A percentile compares a stretch with the other conserved stretches of the same genome.
Evolutionary conservation across 768 basidiomycete genomes (phyloP).

Genomic region (Cantharellus anzutake): DNA sequence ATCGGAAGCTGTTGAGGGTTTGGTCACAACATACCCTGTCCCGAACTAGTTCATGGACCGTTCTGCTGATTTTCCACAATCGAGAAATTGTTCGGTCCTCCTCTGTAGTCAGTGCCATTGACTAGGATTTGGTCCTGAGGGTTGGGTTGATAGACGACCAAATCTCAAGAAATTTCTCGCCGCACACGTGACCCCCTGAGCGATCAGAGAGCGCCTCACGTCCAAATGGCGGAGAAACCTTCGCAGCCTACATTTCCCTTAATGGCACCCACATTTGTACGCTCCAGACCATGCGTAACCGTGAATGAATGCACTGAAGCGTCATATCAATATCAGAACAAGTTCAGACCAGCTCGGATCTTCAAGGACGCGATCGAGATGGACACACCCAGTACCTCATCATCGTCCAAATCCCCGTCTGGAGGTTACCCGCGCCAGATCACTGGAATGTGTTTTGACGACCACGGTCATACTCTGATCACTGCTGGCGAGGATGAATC

Average conservation of each 20-base stretch:
- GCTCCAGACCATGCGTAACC: neutral
- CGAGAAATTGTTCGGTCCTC: conserved; percentile 29
- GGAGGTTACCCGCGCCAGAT: conserved; percentile 40
- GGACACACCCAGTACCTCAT: conserved; percentile 22
- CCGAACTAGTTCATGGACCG: conserved; percentile 88
- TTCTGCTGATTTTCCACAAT: conserved; percentile 91
- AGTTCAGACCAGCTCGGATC: conserved; percentile 76
- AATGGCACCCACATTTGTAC: conserved; percentile 4
- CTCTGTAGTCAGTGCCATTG: conserved; percentile 7
- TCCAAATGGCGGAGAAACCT: conserved; percentile 2
- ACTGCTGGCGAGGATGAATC: conserved; percentile 87
- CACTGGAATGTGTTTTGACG: conserved; percentile 81
- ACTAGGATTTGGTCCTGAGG: too few species aligned
- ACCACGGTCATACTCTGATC: conserved; percentile 67
- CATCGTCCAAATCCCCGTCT: neutral
- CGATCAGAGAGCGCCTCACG: too few species aligned
- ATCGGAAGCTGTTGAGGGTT: neutral
- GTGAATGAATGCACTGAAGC: neutral
- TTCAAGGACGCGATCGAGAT: conserved; percentile 64
- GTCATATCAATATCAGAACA: conserved; percentile 24
- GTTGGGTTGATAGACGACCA: too few species aligned
- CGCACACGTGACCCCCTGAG: too few species aligned
- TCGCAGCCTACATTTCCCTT: conserved; percentile 6
- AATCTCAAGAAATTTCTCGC: too few species aligned
- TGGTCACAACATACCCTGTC: conserved; percentile 49